phyloP scores from a whole-genome alignment of 352 stramenopile species.

The Globisporangium middletonii region DNA sequence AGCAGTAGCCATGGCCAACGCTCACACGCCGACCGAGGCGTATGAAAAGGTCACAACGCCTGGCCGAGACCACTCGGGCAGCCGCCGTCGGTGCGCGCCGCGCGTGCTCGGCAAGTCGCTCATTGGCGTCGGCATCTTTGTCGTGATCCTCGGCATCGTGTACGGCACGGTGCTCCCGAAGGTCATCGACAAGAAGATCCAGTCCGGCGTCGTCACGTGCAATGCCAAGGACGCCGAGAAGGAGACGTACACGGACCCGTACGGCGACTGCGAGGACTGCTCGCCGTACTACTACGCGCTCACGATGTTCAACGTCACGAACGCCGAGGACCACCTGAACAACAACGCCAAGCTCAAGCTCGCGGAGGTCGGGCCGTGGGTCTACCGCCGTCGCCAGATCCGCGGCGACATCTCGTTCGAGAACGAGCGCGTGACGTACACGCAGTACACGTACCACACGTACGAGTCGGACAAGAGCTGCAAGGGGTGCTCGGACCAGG shows the following conservation, averaged over 20 bases:
- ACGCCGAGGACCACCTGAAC: slow-evolving; percentile 28
- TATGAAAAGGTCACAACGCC: slow-evolving; percentile 15
- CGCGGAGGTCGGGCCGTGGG: slow-evolving; percentile 23
- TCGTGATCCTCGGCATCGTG: slow-evolving; percentile 29
- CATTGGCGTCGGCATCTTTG: slow-evolving; percentile 23
- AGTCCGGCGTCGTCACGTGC: slow-evolving; percentile 37
- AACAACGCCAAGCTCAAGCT: slow-evolving; percentile 23
- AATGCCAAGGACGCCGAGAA: slow-evolving; percentile 21
- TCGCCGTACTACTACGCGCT: slow-evolving; percentile 50
- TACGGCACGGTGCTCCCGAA: slow-evolving; percentile 32
- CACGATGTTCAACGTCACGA: slow-evolving; percentile 27
- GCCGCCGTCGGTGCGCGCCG: slow-evolving; percentile 24
- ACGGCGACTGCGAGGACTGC: slow-evolving; percentile 54
- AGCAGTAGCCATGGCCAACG: too few species aligned
- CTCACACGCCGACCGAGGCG: slow-evolving; percentile 10
- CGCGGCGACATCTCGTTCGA: slow-evolving; percentile 20
- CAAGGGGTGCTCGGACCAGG: slow-evolving; percentile 13
- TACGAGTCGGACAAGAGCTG: slow-evolving; percentile 17
- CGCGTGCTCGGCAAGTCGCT: slow-evolving; percentile 24
- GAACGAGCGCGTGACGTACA: slow-evolving; percentile 18
- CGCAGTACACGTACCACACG: slow-evolving; percentile 25
- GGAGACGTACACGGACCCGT: slow-evolving; percentile 35
- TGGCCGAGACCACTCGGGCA: neutral
- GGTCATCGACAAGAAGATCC: slow-evolving; percentile 34
- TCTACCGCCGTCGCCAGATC: slow-evolving; percentile 30